Evolutionary conservation across 805 yeast species (phyloP).

Genomic region (Naumovozyma castellii): DNA sequence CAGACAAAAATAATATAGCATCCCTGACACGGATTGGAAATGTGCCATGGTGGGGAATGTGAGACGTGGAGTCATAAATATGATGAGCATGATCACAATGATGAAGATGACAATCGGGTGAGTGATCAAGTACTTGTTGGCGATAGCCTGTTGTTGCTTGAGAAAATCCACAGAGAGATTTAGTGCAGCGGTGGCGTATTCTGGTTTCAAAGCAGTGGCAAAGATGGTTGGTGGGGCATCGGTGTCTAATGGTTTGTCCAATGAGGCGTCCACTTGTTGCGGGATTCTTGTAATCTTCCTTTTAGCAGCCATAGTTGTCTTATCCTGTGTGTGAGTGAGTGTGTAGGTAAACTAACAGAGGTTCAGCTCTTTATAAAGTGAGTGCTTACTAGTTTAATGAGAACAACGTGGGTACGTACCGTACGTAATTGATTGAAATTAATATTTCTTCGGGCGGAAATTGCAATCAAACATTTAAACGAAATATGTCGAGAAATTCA

Average conservation of each 20-base stretch:
- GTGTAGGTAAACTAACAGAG: too few species aligned
- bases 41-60: conserved; percentile 13
- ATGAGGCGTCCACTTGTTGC: conserved; percentile 42
- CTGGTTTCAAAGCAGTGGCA: conserved; percentile 44
- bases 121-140: conserved; percentile 39
- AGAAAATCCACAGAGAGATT: conserved; percentile 57
- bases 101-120: conserved; percentile 34
- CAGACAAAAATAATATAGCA: conserved; percentile 16
- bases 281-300: neutral
- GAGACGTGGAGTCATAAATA: conserved; percentile 16
- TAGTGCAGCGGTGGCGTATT: conserved; percentile 48
- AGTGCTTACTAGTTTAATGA: too few species aligned
- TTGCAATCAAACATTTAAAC: too few species aligned
- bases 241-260: conserved; percentile 45
- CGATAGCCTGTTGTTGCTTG: conserved; percentile 35
- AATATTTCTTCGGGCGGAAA: too few species aligned
- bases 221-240: conserved; percentile 45
- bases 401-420: too few species aligned
- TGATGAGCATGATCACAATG: conserved; percentile 11
- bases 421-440: too few species aligned
- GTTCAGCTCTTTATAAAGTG: too few species aligned
- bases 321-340: too few species aligned
- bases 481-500: too few species aligned
- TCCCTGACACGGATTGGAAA: conserved; percentile 15
- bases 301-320: neutral